Base-by-base conservation (phyloP, 495 filamentous ascomycete genomes). In the Aspergillus bridgeri region DNA sequence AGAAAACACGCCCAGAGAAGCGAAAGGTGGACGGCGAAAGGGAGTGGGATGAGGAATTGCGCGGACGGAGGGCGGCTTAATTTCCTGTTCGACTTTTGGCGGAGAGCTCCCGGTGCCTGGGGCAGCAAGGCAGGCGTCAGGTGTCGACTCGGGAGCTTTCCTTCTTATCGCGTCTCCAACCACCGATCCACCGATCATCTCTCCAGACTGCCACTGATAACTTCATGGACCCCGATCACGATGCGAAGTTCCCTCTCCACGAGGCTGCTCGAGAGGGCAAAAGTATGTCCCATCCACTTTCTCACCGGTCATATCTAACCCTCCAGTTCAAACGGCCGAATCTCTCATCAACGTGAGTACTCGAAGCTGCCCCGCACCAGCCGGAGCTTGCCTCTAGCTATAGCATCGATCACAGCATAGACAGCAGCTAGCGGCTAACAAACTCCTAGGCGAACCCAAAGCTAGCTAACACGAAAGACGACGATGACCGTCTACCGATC, bases 401-500 rank as follows among this genome's bases (percentile, higher is more conserved):
- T 23, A n/a, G 18, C 9, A 23, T 11, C 21, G 19, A 47, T 47
- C 17, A 47, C 23, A 50, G 6, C 11, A 22, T 24, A 27, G 21
- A 50, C 21, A 50, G 1, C 48, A 0, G 3, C n/a, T n/a, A 18
- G n/a, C n/a, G n/a, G n/a, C 21, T 46, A 24, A 29, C 21, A 1
- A 33, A 6, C 3, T 53, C 18, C 7, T 58, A 95, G 85, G 87
- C 87, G 63, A 92, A 95, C 64, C 87, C 90, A 0, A 91, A 89
- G 62, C 81, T 92, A 43, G 86, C 89, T 15, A 77, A 75, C 33
- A 77, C 76, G 48, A 88, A 85, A 69, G 94, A 99, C 64, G 86
- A 89, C 50, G 94, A 99, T 69, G 91, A 91, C 50, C 89, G 94
- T 50, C 83, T 96, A 21, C 89, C 95, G 0, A 86, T 98, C 51